Evolutionary conservation across 768 basidiomycete species (phyloP).

Genomic region (Hypsizygus marmoreus): DNA sequence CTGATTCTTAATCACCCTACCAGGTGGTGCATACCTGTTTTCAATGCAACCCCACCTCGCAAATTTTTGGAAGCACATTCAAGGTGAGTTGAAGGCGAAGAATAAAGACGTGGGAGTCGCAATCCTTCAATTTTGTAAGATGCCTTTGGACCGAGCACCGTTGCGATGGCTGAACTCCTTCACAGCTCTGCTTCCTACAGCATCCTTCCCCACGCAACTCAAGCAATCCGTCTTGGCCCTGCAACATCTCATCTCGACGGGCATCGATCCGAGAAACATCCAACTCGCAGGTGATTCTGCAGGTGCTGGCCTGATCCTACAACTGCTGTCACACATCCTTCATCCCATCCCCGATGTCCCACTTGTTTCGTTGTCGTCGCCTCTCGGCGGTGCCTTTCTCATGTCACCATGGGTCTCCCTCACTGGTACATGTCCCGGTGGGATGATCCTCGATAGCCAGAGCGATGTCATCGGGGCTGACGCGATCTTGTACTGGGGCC

Average conservation of each 20-base stretch:
- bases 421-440: conserved; percentile 12
- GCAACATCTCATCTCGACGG: conserved; percentile 26
- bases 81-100: conserved; percentile 9
- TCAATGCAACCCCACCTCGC: conserved; percentile 20
- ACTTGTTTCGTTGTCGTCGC: conserved; percentile 13
- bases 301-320: conserved; percentile 30
- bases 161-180: not conserved
- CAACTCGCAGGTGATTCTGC: conserved; percentile 34
- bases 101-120: conserved; percentile 20
- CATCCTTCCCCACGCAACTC: conserved; percentile 29
- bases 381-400: conserved; percentile 25
- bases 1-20: not conserved
- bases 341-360: conserved; percentile 25
- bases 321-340: conserved; percentile 29
- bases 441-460: conserved; percentile 7
- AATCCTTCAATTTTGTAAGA: conserved; percentile 25
- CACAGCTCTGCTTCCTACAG: conserved; percentile 26
- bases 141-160: not conserved
- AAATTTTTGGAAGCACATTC: conserved; percentile 26
- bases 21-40: conserved; percentile 30
- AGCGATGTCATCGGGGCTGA: conserved; percentile 17
- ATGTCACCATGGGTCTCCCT: conserved; percentile 35
- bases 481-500: conserved; percentile 13
- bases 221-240: conserved; percentile 24
- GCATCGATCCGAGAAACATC: conserved; percentile 25